A percentile compares a stretch with the other conserved stretches of the same genome.
Evolutionary conservation across 2,329 filamentous ascomycete genomes (phyloP).

Genomic region (Aspergillus viridinutans): DNA sequence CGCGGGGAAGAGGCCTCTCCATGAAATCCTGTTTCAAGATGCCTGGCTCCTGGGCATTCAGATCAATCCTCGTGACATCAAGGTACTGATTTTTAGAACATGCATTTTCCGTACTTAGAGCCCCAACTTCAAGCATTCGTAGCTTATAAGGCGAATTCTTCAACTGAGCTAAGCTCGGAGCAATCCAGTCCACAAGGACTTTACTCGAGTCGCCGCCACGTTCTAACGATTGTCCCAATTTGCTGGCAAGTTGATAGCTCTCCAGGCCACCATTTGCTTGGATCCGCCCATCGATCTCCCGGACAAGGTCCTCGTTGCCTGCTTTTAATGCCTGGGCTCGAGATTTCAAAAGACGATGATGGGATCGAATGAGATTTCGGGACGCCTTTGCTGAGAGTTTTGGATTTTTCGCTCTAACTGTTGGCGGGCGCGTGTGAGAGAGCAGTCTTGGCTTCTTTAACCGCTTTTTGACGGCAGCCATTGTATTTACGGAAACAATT

Average conservation of each 20-base stretch:
- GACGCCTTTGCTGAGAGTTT: conserved; percentile 55
- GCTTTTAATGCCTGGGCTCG: conserved; percentile 50
- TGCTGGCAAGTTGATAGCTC: conserved; percentile 60
- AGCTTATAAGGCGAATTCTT: conserved; percentile 36
- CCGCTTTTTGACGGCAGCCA: conserved; percentile 27
- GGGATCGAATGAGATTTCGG: conserved; percentile 54
- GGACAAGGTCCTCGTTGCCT: conserved; percentile 38
- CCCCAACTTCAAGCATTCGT: conserved; percentile 81
- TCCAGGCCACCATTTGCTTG: conserved; percentile 55
- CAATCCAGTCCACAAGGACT: conserved; percentile 57
- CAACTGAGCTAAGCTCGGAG: conserved; percentile 23
- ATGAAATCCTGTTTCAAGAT: conserved; percentile 94
- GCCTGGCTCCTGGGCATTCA: conserved; percentile 73
- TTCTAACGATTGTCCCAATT: conserved; percentile 56
- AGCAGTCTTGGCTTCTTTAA: conserved; percentile 36
- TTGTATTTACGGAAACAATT: conserved; percentile 9
- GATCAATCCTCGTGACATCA: conserved; percentile 76
- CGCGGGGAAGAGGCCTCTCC: conserved; percentile 67
- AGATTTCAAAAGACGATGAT: conserved; percentile 58
- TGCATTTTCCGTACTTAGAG: conserved; percentile 77
- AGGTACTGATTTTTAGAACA: conserved; percentile 71
- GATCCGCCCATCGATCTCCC: conserved; percentile 48
- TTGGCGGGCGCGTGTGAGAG: conserved; percentile 46
- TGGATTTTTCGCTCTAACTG: conserved; percentile 30
- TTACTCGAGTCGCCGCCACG: conserved; percentile 62